Evolutionary conservation across 2,329 filamentous ascomycete genomes (phyloP).

Genomic region (Westerdykella aurantiaca): DNA sequence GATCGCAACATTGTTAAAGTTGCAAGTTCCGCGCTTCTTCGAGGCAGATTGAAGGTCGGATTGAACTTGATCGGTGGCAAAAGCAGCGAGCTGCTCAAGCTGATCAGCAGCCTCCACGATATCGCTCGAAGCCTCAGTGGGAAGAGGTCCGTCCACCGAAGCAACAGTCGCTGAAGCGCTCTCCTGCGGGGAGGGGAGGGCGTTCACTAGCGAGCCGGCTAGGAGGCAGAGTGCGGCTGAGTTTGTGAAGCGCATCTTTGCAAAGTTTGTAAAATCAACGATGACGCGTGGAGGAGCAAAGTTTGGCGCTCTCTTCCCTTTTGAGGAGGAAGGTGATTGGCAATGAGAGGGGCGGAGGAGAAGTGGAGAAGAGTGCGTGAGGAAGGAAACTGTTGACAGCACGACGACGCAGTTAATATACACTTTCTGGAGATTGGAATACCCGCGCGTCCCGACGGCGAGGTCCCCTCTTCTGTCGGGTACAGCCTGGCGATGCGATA

Average conservation of each 20-base stretch:
- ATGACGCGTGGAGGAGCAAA: too few relatives aligned
- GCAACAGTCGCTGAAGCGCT: neutral
- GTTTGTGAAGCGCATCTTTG: slow-evolving; percentile 23
- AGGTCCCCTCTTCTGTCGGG: too few relatives aligned
- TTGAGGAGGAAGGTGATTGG: too few relatives aligned
- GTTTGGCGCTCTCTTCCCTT: too few relatives aligned
- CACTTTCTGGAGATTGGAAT: too few relatives aligned
- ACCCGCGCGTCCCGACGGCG: too few relatives aligned
- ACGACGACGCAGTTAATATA: too few relatives aligned
- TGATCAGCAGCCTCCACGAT: slow-evolving; percentile 19
- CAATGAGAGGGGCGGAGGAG: too few relatives aligned
- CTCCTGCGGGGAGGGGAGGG: slow-evolving; percentile 20
- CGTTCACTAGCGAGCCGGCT: slow-evolving; percentile 19
- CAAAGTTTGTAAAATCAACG: too few relatives aligned
- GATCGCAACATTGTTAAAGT: slow-evolving; percentile 19
- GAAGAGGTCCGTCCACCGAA: slow-evolving; percentile 10
- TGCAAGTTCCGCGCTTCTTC: slow-evolving; percentile 21
- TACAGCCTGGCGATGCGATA: too few relatives aligned
- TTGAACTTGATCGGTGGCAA: slow-evolving; percentile 17
- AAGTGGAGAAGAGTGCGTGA: too few relatives aligned
- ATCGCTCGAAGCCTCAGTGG: slow-evolving; percentile 16
- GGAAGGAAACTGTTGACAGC: too few relatives aligned
- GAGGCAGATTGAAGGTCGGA: slow-evolving; percentile 9
- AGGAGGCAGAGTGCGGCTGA: slow-evolving; percentile 18
- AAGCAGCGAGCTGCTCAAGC: slow-evolving; percentile 17